These are phyloP conservation scores for Gynandropsis gynandra DNA, from an alignment of 345 rosid species.

Conservation along the genomic window DNA sequence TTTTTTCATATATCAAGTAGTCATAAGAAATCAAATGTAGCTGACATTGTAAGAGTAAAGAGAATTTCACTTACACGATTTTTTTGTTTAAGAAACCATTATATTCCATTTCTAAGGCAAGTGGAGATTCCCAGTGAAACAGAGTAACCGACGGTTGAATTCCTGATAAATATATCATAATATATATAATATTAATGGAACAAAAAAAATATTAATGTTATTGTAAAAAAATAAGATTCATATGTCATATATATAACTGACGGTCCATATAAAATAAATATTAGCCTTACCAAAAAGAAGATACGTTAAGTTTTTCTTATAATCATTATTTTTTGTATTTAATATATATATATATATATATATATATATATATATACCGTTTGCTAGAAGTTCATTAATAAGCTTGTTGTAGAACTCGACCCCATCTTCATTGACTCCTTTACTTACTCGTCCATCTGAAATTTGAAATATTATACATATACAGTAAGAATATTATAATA, in stretches of 20 bases:
- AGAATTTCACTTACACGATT: constrained; percentile 20
- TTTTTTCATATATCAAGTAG: too few species aligned
- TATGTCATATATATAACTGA: too few species aligned
- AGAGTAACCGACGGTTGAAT: constrained; percentile 24
- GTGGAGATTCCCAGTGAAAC: constrained; percentile 30
- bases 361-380: constrained; percentile 23
- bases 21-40: too few species aligned
- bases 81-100: constrained; percentile 13
- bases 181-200: neutral
- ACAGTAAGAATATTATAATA: neutral
- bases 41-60: neutral
- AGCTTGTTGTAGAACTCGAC: constrained; percentile 34
- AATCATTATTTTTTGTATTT: too few species aligned
- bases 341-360: too few species aligned
- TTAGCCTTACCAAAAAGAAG: too few species aligned
- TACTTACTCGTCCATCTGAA: constrained; percentile 29
- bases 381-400: constrained; percentile 30
- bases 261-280: too few species aligned
- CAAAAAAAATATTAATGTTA: neutral
- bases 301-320: too few species aligned
- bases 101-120: constrained; percentile 20
- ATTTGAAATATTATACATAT: neutral
- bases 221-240: neutral
- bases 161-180: neutral
- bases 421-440: constrained; percentile 32